Base-by-base conservation (phyloP, 345 rosid species). In the Clausena lansium region DNA sequence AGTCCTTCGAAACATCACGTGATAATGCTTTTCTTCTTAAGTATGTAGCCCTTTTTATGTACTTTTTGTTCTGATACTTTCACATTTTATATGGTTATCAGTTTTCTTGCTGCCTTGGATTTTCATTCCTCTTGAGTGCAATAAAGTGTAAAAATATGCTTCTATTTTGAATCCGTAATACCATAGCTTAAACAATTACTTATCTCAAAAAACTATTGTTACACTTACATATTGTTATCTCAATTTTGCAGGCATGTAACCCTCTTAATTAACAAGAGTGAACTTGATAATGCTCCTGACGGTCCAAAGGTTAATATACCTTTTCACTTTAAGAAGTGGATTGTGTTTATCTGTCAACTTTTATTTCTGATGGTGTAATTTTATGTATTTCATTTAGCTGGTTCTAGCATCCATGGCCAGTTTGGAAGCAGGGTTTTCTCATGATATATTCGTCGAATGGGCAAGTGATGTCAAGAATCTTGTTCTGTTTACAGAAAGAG, bases 321-420 rank as follows among this genome's bases (percentile, higher is more conserved):
- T 72, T 9, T 52, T n/a, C n/a, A 57, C 50, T 41, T 66, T 62
- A 27, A 45, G 28, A 38, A 45, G 15, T 20, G 66, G 33, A 71
- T 76, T 54, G 47, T 17, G 13, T 78, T 80, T 72, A 20, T 76
- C 30, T 63, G 15, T 71, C 17, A 50, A 28, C 52, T 20, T 75
- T 74, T 61, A 38, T 41, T 41, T 72, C 66, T 71, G 71, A 68
- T 28, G 71, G 19, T 75, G 55, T 72, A 86, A 47, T 77, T 62
- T 72, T 36, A 73, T 71, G 30, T 76, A 61, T 76, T 65, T 76
- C 76, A 35, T 80, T 78, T 81, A 96, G 99, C 92, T 96, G 81
- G 97, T 94, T 72, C 88, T 96, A 79, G 94, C 97, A 72, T 96
- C 99, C 83, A 92, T 96, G 98, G 99, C 90, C 74, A 96, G 99